These are phyloP conservation scores for Gynandropsis gynandra DNA, from an alignment of 345 rosid genomes.

Conservation along the genomic window DNA sequence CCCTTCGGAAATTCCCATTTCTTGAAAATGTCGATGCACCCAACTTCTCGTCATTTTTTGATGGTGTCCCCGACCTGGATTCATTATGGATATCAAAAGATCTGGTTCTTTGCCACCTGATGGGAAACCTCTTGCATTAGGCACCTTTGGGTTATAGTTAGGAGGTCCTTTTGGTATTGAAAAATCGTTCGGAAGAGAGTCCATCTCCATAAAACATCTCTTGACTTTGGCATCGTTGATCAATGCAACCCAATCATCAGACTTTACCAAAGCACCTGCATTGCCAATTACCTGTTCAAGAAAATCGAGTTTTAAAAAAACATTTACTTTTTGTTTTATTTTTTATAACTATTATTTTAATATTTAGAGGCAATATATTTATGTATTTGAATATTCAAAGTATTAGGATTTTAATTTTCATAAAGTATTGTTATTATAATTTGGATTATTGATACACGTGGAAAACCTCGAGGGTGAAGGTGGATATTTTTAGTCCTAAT, in stretches of 20 bases:
- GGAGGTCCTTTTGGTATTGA: conserved; percentile 44
- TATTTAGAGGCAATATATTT: too few relatives aligned
- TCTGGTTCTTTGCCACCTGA: conserved; percentile 63
- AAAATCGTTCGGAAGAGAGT: conserved; percentile 75
- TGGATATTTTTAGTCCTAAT: too few relatives aligned
- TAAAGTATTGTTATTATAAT: too few relatives aligned
- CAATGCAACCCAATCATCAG: conserved; percentile 94
- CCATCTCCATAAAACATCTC: conserved; percentile 91
- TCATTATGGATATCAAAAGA: conserved; percentile 52
- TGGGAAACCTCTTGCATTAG: conserved; percentile 69
- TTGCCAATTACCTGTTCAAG: conserved; percentile 89
- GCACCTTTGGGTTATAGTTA: conserved; percentile 45
- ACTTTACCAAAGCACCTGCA: conserved; percentile 69
- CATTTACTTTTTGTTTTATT: too few relatives aligned
- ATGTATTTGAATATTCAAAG: too few relatives aligned
- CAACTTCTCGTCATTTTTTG: conserved; percentile 70
- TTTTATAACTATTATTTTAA: too few relatives aligned
- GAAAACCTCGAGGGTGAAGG: too few relatives aligned
- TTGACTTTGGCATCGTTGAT: conserved; percentile 80
- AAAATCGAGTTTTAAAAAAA: too few relatives aligned
- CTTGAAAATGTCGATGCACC: conserved; percentile 38
- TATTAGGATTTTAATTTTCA: too few relatives aligned
- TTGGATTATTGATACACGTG: too few relatives aligned
- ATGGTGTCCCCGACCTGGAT: conserved; percentile 59
- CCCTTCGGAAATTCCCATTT: conserved; percentile 55